Conservation (phyloP, 768 basidiomycete species). For the Trametes sanguinea region DNA sequence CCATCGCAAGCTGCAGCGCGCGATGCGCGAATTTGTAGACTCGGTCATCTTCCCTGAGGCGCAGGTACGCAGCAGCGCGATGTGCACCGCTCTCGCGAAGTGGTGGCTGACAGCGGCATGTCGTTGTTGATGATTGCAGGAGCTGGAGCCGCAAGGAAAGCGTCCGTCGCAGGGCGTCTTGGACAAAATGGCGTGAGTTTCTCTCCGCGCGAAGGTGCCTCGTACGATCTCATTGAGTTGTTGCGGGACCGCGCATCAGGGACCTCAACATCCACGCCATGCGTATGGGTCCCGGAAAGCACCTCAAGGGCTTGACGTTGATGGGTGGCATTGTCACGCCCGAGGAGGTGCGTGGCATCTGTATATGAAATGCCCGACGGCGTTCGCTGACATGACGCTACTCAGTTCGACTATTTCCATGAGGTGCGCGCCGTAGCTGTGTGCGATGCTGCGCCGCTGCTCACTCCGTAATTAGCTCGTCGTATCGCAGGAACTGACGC, state of each 20-base stretch:
- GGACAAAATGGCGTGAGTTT: slow-evolving; percentile 75
- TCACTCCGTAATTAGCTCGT: slow-evolving; percentile 27
- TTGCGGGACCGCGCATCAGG: slow-evolving; percentile 35
- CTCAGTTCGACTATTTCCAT: slow-evolving; percentile 87
- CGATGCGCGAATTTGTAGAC: slow-evolving; percentile 65
- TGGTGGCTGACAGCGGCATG: background rate
- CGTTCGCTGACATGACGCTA: background rate
- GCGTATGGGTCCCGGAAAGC: slow-evolving; percentile 92
- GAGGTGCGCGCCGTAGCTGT: slow-evolving; percentile 43
- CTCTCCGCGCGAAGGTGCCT: background rate
- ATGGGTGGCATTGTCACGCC: slow-evolving; percentile 77
- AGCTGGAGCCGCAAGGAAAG: slow-evolving; percentile 86
- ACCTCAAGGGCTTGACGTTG: slow-evolving; percentile 75
- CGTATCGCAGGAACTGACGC: slow-evolving; percentile 35
- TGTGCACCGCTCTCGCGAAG: background rate
- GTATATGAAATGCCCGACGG: background rate
- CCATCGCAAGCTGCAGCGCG: slow-evolving; percentile 62
- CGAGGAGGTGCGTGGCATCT: slow-evolving; percentile 48
- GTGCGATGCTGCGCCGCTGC: background rate
- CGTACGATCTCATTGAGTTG: background rate
- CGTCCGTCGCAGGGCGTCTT: slow-evolving; percentile 77
- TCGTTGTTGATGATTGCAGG: slow-evolving; percentile 25
- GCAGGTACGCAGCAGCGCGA: slow-evolving; percentile 25
- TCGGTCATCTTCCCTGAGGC: slow-evolving; percentile 57
- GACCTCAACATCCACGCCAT: slow-evolving; percentile 82